Base-by-base conservation (phyloP, 2,329 filamentous ascomycete species). In the Pseudocercospora musae region DNA sequence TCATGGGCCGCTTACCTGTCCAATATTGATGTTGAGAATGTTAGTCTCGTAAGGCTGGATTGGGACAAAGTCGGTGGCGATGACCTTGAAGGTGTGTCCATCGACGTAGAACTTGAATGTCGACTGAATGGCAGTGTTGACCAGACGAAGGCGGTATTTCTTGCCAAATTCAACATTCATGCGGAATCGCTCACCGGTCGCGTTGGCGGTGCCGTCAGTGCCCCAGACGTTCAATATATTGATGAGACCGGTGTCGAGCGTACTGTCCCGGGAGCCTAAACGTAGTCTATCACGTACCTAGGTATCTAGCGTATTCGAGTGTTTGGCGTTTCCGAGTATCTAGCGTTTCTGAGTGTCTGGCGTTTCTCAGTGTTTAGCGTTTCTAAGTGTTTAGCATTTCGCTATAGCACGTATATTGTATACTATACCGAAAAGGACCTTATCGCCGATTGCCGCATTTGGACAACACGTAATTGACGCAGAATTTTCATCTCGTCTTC, bases 51-150 rank as follows among this genome's bases (percentile, higher is more conserved):
- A 79, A 1, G 77, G 73, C 13, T 64, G 60, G 62, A 78, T 77
- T 0, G 75, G 70, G 1, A 73, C 74, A 48, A 77, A 77, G 58
- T 78, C 76, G 42, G 68, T 72, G 29, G 74, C 69, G 23, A 79
- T 77, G 44, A 79, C 76, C 13, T 72, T 73, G 46, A 78, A 68
- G 21, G 70, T 69, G 66, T 79, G 78, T 7, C 72, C 72, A 58
- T 79, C 78, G 44, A 80, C 77, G 57, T 73, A 75, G 68, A 81
- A 80, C 60, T 77, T 77, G 67, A 75, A 79, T 18, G 74, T 77
- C 0, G 77, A 75, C 44, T 79, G 71, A 21, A 78, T 77, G 10
- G 75, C 74, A 15, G 69, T 65, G 66, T 73, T 74, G 66, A 76
- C 64, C 20, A 76, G 33, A 42, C 73, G 67, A 42, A 76, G 61